Evolutionary conservation across 2,329 filamentous ascomycete genomes (phyloP).

Genomic region (Colletotrichum navitas): DNA sequence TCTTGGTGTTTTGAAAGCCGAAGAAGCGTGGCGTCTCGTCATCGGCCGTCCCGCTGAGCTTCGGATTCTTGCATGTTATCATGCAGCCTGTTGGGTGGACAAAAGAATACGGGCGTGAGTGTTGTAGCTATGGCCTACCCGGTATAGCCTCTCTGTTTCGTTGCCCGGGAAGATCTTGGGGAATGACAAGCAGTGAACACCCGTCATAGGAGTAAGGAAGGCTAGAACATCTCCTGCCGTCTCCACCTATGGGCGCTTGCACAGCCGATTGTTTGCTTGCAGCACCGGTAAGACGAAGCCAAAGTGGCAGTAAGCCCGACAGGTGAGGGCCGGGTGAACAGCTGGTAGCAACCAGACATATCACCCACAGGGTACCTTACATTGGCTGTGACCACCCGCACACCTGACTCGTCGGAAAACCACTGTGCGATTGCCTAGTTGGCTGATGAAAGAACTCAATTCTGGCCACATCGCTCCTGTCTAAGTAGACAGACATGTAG

Average conservation of each 20-base stretch:
- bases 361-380: neutral
- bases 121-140: neutral
- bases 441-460: neutral
- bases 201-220: neutral
- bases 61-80: conserved; percentile 34
- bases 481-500: neutral
- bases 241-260: neutral
- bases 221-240: too few relatives aligned
- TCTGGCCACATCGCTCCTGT: neutral
- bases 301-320: neutral
- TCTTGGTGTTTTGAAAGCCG: conserved; percentile 35
- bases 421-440: neutral
- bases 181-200: neutral
- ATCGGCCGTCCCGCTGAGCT: conserved; percentile 9
- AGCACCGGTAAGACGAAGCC: conserved; percentile 13
- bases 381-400: conserved; percentile 1
- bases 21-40: conserved; percentile 16
- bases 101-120: conserved; percentile 12
- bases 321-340: neutral
- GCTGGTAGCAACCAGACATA: neutral
- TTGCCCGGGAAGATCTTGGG: neutral
- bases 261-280: neutral
- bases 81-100: conserved; percentile 32
- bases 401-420: neutral
- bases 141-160: neutral